Evolutionary conservation across 257 asterid genomes (phyloP), one percentile per base, ranked within the genome.

Genomic region (Nicotiana sylvestris): DNA sequence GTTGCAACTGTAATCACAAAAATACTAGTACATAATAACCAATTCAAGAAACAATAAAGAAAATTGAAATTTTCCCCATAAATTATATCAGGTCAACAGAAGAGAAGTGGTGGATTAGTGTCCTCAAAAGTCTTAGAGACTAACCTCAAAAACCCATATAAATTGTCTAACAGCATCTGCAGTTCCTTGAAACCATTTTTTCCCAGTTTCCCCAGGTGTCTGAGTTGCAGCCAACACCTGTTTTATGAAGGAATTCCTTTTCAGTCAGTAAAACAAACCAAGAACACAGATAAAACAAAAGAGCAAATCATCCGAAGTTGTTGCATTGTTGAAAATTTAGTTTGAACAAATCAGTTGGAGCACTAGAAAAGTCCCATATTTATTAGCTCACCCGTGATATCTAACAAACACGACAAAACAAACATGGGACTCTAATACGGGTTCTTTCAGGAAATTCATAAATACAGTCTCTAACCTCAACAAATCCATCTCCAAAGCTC

Each of bases 101-200:
- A 30, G 57, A 74, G 81, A 5, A 35, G 21, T 33, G 72, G 66
- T 43, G 65, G 66, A 76, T 57, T 81, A 65, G 62, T 35, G 30
- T 16, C 62, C 30, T 16, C 76, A 80, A 78, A 15, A 27, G 4
- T n/a, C 7, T 6, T 16, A 81, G 76, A 86, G 6, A 81, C 85
- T 8, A 76, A 91, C 99, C 97, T 96, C 99, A 85, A 96, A 96
- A 68, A 96, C 35, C 99, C 99, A 96, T 81, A 79, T 83, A 81
- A 96, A 96, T 82, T 91, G 92, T 91, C 99, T 93, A 83, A 96
- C 99, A 37, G 99, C 99, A 83, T 96, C 99, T 2, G 99, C 99
- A 0, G 98, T 94, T 65, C 99, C 99, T 83, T 96, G 98, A 83
- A 96, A 96, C 99, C 99, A 96, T 32, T 77, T 90, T 82, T 88